Evolutionary conservation across 768 basidiomycete species (phyloP).

Genomic region (Podaxis sp.): DNA sequence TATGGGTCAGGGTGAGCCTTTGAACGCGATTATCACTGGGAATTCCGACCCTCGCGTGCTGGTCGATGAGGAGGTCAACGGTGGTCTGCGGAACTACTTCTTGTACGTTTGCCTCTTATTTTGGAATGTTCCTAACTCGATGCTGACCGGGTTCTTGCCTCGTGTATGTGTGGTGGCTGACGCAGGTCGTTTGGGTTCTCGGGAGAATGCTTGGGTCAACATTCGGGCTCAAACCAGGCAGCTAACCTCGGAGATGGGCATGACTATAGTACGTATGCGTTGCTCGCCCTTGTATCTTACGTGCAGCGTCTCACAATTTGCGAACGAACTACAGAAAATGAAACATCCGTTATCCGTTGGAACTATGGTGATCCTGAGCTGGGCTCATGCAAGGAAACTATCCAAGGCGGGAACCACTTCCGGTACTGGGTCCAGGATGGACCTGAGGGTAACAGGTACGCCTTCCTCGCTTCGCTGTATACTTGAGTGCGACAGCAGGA

Average conservation of each 20-base stretch:
- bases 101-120: slow-evolving; percentile 47
- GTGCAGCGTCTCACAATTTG: not conserved
- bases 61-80: slow-evolving; percentile 54
- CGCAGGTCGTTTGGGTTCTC: slow-evolving; percentile 69
- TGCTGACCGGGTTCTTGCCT: not conserved
- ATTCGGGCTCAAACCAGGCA: slow-evolving; percentile 62
- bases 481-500: not conserved
- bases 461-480: not conserved
- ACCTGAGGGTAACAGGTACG: slow-evolving; percentile 53
- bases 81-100: slow-evolving; percentile 82
- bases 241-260: slow-evolving; percentile 86
- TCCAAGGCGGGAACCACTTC: slow-evolving; percentile 85
- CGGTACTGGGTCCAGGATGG: slow-evolving; percentile 89
- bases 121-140: not conserved
- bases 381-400: slow-evolving; percentile 86
- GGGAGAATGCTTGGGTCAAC: slow-evolving; percentile 83
- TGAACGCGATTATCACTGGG: slow-evolving; percentile 80
- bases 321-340: slow-evolving; percentile 52
- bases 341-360: slow-evolving; percentile 83
- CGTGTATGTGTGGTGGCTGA: not conserved
- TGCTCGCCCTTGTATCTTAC: not conserved
- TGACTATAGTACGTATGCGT: slow-evolving; percentile 54
- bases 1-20: slow-evolving; percentile 77
- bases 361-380: slow-evolving; percentile 78
- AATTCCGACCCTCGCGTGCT: slow-evolving; percentile 73